A percentile compares a stretch with the other conserved stretches of the same genome.
Conservation (phyloP, 331 rosid genomes). For the Pyrus hybrid region DNA sequence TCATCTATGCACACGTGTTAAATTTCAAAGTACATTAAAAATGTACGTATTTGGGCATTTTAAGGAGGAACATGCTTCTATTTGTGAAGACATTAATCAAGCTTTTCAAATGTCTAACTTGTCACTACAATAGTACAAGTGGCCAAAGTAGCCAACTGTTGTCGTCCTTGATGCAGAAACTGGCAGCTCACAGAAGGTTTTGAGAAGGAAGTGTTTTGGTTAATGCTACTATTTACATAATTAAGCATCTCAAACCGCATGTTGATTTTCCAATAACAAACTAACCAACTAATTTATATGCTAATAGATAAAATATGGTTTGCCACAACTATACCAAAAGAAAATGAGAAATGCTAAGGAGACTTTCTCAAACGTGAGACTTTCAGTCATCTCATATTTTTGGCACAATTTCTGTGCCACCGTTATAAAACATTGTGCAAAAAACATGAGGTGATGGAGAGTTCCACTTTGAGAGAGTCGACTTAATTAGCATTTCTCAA, state of each 20-base stretch:
- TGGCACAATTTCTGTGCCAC: too few relatives aligned
- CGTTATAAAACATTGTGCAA: too few relatives aligned
- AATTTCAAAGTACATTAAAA: neutral
- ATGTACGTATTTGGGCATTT: neutral
- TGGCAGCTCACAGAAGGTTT: neutral
- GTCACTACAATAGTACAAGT: neutral
- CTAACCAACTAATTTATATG: neutral
- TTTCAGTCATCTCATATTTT: too few relatives aligned
- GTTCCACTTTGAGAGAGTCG: too few relatives aligned
- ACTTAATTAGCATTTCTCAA: too few relatives aligned
- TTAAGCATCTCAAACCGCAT: neutral
- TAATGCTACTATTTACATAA: neutral
- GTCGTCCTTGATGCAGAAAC: neutral
- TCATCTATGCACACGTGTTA: neutral
- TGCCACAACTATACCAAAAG: neutral
- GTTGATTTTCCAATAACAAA: neutral
- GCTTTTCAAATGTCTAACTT: neutral
- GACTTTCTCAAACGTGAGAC: too few relatives aligned
- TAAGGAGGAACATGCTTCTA: neutral
- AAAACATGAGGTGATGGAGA: too few relatives aligned
- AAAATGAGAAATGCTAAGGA: too few relatives aligned
- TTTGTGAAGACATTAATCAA: neutral
- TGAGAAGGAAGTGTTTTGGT: neutral
- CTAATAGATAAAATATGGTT: neutral
- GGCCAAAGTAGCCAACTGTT: conserved; percentile 1